Conservation (phyloP, 1,139 yeast genomes). For the Waltiozyma sp. region DNA sequence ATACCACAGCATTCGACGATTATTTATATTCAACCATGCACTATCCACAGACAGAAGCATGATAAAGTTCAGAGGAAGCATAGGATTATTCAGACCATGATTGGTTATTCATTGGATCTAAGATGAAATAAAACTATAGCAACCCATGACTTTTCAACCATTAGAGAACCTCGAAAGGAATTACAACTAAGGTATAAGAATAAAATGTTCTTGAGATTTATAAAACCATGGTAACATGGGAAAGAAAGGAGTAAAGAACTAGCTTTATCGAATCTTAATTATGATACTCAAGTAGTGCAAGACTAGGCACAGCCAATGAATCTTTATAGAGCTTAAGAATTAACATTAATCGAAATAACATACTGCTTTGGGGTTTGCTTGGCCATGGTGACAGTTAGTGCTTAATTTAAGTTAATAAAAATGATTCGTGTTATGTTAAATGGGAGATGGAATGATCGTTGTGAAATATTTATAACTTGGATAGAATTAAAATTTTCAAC, state of each 20-base stretch:
- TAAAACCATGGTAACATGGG: background rate
- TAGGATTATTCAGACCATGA: slow-evolving; percentile 13
- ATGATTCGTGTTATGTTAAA: too few species aligned
- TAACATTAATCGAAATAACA: slow-evolving; percentile 7
- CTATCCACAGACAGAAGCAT: background rate
- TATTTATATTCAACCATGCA: slow-evolving; percentile 7
- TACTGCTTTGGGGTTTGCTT: slow-evolving; percentile 23
- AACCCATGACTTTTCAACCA: slow-evolving; percentile 19
- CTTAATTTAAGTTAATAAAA: background rate
- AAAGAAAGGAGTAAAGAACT: slow-evolving; percentile 12
- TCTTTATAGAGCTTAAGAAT: background rate
- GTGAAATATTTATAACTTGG: background rate
- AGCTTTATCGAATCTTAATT: slow-evolving; percentile 13
- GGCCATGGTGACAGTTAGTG: slow-evolving; percentile 15
- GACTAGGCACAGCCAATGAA: slow-evolving; percentile 4
- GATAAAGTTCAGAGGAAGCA: slow-evolving; percentile 18
- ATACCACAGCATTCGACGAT: slow-evolving; percentile 20
- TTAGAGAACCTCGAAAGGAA: slow-evolving; percentile 1
- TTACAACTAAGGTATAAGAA: slow-evolving; percentile 4
- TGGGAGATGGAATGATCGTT: too few species aligned
- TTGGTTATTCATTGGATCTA: slow-evolving; percentile 10
- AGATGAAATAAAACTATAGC: slow-evolving; percentile 5
- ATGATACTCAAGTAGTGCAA: background rate
- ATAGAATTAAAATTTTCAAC: background rate
- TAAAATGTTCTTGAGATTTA: background rate